Conservation (phyloP, 331 rosid genomes). For the Acacia pycnantha region DNA sequence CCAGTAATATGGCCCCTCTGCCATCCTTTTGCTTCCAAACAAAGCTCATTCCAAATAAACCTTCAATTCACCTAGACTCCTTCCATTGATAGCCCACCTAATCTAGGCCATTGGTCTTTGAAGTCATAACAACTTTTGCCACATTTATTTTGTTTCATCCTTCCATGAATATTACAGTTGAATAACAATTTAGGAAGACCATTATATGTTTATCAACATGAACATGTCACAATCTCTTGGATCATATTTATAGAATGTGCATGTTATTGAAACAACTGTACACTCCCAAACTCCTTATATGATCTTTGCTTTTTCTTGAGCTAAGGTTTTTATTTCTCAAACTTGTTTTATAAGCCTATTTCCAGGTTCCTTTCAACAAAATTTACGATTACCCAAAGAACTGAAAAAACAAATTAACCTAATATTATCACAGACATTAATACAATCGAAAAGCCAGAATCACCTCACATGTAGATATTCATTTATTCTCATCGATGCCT, state of each 20-base stretch:
- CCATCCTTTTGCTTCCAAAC: neutral
- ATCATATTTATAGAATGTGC: neutral
- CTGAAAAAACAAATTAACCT: neutral
- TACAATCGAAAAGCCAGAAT: constrained; percentile 30
- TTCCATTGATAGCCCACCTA: neutral
- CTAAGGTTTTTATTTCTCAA: neutral
- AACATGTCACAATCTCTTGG: neutral
- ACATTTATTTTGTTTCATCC: neutral
- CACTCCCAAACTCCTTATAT: neutral
- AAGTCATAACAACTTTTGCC: neutral
- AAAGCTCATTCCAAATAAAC: neutral
- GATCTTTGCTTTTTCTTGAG: constrained; percentile 2
- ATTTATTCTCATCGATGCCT: constrained; percentile 66
- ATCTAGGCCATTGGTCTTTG: neutral
- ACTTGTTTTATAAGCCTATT: neutral
- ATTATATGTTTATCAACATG: neutral
- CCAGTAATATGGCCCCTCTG: neutral
- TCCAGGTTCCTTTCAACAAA: neutral
- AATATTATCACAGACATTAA: neutral
- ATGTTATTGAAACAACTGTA: neutral
- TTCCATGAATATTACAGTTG: neutral
- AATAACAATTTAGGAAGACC: neutral
- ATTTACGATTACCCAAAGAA: neutral
- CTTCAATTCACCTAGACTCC: neutral
- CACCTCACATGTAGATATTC: constrained; percentile 96